These are phyloP conservation scores for Earliella scabrosa DNA, from an alignment of 1,284 basidiomycete genomes.

Conservation along the genomic window DNA sequence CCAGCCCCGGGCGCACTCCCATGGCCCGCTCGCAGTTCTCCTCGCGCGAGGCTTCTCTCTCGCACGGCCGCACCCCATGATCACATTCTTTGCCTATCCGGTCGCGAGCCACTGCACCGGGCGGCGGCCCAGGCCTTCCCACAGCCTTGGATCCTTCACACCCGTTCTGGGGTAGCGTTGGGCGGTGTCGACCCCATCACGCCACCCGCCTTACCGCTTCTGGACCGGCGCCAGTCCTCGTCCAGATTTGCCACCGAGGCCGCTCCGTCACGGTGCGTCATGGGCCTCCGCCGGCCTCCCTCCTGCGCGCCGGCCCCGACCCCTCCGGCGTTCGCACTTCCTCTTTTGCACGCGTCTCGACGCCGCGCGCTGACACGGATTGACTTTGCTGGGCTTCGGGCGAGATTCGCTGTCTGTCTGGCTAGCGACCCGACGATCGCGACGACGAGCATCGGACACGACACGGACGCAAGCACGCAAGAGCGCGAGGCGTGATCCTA, in stretches of 20 bases:
- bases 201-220: constrained; percentile 23
- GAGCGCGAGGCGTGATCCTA: too few species aligned
- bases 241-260: constrained; percentile 14
- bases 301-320: background rate
- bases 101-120: constrained; percentile 19
- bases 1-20: constrained; percentile 14
- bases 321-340: background rate
- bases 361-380: too few species aligned
- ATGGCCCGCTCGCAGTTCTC: constrained; percentile 15
- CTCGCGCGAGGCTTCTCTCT: constrained; percentile 23
- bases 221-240: constrained; percentile 9
- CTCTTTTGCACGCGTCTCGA: background rate
- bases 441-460: background rate
- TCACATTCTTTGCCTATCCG: constrained; percentile 23
- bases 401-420: too few species aligned
- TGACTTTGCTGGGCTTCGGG: too few species aligned
- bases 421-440: background rate
- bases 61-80: constrained; percentile 25
- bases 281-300: background rate
- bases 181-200: constrained; percentile 25
- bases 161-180: constrained; percentile 22
- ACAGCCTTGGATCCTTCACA: constrained; percentile 13
- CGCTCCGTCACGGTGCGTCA: constrained; percentile 16
- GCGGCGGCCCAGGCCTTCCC: constrained; percentile 15
- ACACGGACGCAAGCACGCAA: background rate